Evolutionary conservation across 176 grass and related monocot genomes (phyloP).

Genomic region (bread wheat (Triticum aestivum)): DNA sequence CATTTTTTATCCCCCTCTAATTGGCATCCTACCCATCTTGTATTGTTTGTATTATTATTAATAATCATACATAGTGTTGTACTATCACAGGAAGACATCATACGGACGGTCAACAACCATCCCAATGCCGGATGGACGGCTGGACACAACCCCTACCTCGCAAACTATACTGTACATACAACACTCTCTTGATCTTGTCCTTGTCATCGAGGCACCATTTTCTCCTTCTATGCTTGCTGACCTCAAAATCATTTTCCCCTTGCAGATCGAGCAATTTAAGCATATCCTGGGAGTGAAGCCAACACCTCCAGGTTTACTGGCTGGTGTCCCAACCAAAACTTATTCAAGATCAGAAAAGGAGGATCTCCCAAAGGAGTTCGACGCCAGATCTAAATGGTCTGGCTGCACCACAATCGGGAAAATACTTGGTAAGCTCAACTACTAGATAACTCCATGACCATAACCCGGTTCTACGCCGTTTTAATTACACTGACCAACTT

Average conservation of each 20-base stretch:
- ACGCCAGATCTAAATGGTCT: slow-evolving; percentile 76
- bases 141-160: slow-evolving; percentile 53
- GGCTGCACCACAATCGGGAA: slow-evolving; percentile 74
- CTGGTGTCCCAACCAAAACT: slow-evolving; percentile 46
- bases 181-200: not conserved
- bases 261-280: slow-evolving; percentile 74
- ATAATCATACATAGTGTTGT: not conserved
- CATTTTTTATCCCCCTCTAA: not conserved
- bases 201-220: not conserved
- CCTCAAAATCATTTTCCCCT: not conserved
- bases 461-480: not conserved
- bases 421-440: slow-evolving; percentile 66
- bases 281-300: slow-evolving; percentile 84
- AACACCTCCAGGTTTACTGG: slow-evolving; percentile 31
- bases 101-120: slow-evolving; percentile 61
- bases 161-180: slow-evolving; percentile 70
- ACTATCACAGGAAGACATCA: slow-evolving; percentile 54
- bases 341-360: slow-evolving; percentile 41
- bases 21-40: not conserved
- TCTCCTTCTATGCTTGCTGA: not conserved
- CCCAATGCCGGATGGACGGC: slow-evolving; percentile 82
- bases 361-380: slow-evolving; percentile 66
- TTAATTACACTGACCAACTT: not conserved
- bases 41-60: not conserved
- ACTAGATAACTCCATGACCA: not conserved